These are phyloP conservation scores for Lathyrus oleraceus DNA, from an alignment of 306 rosid species.

Conservation along the genomic window DNA sequence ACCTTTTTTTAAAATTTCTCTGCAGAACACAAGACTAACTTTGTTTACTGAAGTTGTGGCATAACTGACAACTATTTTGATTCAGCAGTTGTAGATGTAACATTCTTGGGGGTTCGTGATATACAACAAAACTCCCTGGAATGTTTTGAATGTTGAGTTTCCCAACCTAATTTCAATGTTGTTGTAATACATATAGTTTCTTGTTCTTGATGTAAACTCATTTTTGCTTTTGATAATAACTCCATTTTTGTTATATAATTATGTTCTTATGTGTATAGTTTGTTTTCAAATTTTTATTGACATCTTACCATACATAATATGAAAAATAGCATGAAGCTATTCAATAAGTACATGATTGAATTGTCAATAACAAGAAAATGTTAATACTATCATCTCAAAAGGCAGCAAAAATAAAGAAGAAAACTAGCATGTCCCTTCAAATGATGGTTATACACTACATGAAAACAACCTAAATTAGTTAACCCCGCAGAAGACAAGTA, in stretches of 20 bases:
- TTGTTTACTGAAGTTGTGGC: not conserved
- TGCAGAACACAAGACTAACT: conserved; percentile 25
- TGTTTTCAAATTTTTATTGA: not conserved
- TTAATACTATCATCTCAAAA: not conserved
- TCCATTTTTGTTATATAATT: not conserved
- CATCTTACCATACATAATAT: not conserved
- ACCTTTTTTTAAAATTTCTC: not conserved
- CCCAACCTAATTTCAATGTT: not conserved
- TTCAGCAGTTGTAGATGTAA: conserved; percentile 31
- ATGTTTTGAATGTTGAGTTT: conserved; percentile 24
- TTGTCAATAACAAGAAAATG: not conserved
- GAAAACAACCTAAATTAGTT: no score
- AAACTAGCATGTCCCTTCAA: not conserved
- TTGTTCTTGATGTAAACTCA: not conserved
- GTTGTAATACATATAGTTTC: not conserved
- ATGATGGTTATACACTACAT: not conserved
- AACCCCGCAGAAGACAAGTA: no score
- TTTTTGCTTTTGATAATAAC: not conserved
- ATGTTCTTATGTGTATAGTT: no score
- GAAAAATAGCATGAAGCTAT: not conserved
- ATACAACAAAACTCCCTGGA: not conserved
- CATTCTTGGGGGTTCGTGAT: not conserved
- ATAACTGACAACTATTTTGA: conserved; percentile 13
- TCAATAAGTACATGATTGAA: not conserved
- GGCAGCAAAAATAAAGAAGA: not conserved